phyloP scores from a whole-genome alignment of 1,284 basidiomycete species.

The Microbotryum lychnidis-dioicae region DNA sequence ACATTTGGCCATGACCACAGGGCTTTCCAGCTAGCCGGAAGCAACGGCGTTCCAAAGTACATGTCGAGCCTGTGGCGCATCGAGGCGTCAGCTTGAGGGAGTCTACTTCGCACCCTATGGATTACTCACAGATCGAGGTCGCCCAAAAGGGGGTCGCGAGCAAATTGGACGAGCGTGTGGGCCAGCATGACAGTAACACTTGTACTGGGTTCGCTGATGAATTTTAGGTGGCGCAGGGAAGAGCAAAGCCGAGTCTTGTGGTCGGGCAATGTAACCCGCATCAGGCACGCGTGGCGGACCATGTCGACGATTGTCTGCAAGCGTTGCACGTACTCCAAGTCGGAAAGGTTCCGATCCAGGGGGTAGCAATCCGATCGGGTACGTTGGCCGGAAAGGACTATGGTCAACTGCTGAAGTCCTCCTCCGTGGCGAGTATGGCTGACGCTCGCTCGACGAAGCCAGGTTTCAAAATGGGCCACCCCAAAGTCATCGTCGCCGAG shows the following conservation, averaged over 20 bases:
- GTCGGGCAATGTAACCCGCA: background rate
- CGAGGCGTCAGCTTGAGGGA: too few species aligned
- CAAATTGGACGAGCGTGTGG: background rate
- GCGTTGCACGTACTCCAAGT: background rate
- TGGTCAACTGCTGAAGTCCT: too few species aligned
- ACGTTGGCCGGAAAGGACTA: too few species aligned
- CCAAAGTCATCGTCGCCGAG: background rate
- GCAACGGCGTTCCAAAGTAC: too few species aligned
- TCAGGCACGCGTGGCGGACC: background rate
- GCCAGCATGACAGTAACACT: background rate
- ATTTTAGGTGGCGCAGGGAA: background rate
- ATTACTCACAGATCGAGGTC: slow-evolving; percentile 6
- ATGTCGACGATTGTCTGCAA: background rate
- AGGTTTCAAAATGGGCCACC: background rate
- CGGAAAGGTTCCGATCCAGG: too few species aligned
- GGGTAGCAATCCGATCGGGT: too few species aligned
- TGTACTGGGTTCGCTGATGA: background rate
- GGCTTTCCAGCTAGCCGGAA: too few species aligned
- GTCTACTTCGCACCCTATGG: too few species aligned
- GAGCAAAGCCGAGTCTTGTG: background rate
- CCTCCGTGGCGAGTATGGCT: background rate
- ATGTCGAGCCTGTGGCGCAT: too few species aligned
- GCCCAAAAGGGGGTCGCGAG: background rate
- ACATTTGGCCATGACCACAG: too few species aligned
- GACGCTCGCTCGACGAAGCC: background rate